Evolutionary conservation across 1,284 basidiomycete species (phyloP).

Genomic region (Pascua sp.): DNA sequence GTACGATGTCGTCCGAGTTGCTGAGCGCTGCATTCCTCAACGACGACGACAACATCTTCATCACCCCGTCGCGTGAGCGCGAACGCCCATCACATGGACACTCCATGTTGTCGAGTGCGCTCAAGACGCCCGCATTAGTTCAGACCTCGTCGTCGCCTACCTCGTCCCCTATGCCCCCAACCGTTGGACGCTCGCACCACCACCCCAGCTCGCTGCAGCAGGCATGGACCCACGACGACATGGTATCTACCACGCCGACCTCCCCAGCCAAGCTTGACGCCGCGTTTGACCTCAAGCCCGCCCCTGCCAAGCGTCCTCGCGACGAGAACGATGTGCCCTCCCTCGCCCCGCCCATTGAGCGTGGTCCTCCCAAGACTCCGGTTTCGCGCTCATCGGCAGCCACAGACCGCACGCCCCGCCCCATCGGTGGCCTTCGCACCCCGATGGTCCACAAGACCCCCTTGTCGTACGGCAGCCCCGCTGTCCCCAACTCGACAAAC

Average conservation of each 20-base stretch:
- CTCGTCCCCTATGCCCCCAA: constrained; percentile 48
- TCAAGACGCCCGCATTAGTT: constrained; percentile 44
- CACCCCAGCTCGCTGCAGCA: constrained; percentile 40
- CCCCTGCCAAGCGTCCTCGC: constrained; percentile 14
- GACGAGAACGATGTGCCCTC: constrained; percentile 9
- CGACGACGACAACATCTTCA: constrained; percentile 36
- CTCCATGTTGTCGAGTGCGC: constrained; percentile 27
- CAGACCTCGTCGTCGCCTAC: constrained; percentile 46
- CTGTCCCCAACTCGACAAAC: constrained; percentile 17
- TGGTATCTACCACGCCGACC: constrained; percentile 19
- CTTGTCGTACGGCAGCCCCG: constrained; percentile 27
- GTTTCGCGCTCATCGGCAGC: constrained; percentile 42
- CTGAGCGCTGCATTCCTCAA: constrained; percentile 15
- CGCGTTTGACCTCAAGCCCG: constrained; percentile 44
- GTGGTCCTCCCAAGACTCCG: constrained; percentile 40
- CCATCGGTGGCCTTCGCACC: constrained; percentile 26
- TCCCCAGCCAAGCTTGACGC: constrained; percentile 34
- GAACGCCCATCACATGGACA: constrained; percentile 1
- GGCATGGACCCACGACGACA: constrained; percentile 44
- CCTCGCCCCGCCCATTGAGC: constrained; percentile 4
- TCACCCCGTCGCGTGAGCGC: constrained; percentile 40
- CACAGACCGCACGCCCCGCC: constrained; percentile 17
- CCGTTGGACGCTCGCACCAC: constrained; percentile 35
- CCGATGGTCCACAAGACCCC: constrained; percentile 35
- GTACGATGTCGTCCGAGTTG: too few relatives aligned